Evolutionary conservation across 768 basidiomycete species (phyloP), one percentile per base, ranked within the genome.

Genomic region (Bullera alba): DNA sequence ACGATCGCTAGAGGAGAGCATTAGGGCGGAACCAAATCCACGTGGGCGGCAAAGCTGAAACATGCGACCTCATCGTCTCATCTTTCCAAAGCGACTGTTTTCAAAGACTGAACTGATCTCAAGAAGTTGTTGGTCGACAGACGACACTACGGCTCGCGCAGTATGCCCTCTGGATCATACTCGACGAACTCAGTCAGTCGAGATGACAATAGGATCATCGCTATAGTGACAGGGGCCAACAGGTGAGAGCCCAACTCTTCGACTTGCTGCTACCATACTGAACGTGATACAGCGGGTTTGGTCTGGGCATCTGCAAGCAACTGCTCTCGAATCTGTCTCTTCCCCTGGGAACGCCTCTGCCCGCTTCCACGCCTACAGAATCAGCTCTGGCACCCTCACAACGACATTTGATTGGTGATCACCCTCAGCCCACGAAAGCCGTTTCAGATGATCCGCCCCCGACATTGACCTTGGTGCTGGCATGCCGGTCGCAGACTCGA

Each of bases 161-260:
- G 10, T 2, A 61, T 61, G 60, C 56, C 58, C 2, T 42, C 60
- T 2, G 58, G 56, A 2, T 50, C 56, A 16, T 50, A 54, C 3
- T 36, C 45, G 12, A 16, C 16, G 15, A 26, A 17, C n/a, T 27
- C n/a, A n/a, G n/a, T n/a, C n/a, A n/a, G n/a, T n/a, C n/a, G 32
- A 28, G 57, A 62, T 43, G 50, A 56, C 29, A 68, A 67, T 23
- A 25, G 71, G 47, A 57, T 70, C 17, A 65, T 72, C n/a, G 60
- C 56, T 2, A 60, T 68, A 6, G 69, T 74, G 16, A 74, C 73
- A 0, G 73, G 73, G 19, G 69, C 73, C 32, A 74, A 74, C 48
- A 65, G 65, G 71, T 72, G 36, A 49, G 61, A 46, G 17, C 21
- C 4, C 8, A 14, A n/a, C 22, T 26, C 6, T 22, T 27, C 30